Evolutionary conservation across 306 rosid genomes (phyloP), one percentile per base, ranked within the genome.

Genomic region (Begonia peltatifolia): DNA sequence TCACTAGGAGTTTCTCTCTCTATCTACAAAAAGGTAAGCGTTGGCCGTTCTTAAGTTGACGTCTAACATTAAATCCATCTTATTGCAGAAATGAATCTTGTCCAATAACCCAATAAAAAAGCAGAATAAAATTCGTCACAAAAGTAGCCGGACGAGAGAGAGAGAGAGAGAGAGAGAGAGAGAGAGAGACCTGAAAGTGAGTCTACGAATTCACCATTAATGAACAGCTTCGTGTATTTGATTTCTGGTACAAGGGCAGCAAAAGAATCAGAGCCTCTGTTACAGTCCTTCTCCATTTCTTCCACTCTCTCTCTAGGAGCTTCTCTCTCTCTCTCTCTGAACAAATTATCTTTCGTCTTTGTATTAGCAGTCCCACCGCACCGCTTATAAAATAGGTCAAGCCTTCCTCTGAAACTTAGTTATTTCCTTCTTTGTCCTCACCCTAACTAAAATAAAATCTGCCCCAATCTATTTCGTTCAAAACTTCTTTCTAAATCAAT

Each of bases 221-320:
- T 76, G 81, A 87, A 83, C 59, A 83, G 83, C 77, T 87, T 79
- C 43, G 89, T 83, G 79, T 83, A 87, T 57, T 78, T 87, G 72
- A 83, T 64, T 9, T 68, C 22, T 12, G 88, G 80, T 7, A 66
- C 62, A 23, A 75, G 69, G 66, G 64, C 56, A 22, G 58, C 68
- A 30, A 60, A 74, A 25, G 69, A 56, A 13, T 56, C 67, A 15
- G 53, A 49, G 9, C 22, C 17, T 56, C 55, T 61, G 53, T 72
- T 60, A 16, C 61, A 22, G 17, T 51, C 55, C 57, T 48, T 68
- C 41, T 50, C 66, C 93, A 79, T 82, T 38, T 64, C 62, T 66
- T 14, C 13, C 14, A 0, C 14, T 44, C 48, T 44, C 48, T 10
- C 12, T 44, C 42, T 58, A 25, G 35, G 6, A 25, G 35, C 2